Percentiles rank a stretch among this genome's conserved stretches.
phyloP scores from a whole-genome alignment of 208 protist species.

The Novymonas esmeraldas region DNA sequence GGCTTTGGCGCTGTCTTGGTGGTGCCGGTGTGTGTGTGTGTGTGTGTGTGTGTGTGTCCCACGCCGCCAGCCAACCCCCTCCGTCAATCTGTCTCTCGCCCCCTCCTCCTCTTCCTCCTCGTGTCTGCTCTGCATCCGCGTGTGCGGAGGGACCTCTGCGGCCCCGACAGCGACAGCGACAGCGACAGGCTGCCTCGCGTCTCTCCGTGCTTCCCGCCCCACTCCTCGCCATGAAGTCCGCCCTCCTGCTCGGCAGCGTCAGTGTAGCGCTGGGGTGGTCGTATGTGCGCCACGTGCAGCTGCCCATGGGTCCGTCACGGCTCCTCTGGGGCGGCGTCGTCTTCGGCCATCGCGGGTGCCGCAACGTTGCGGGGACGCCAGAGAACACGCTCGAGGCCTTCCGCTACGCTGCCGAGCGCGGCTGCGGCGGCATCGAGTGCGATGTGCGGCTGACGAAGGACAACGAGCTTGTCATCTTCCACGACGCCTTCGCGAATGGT shows the following conservation, averaged over 20 bases:
- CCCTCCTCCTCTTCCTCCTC: too few relatives aligned
- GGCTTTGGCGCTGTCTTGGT: too few relatives aligned
- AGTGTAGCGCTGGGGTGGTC: slow-evolving; percentile 66
- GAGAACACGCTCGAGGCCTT: slow-evolving; percentile 92
- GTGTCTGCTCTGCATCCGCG: too few relatives aligned
- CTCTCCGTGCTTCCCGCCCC: slow-evolving; percentile 15
- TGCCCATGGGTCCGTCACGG: slow-evolving; percentile 74
- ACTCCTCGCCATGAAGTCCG: slow-evolving; percentile 21
- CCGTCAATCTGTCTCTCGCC: too few relatives aligned
- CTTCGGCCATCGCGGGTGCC: slow-evolving; percentile 91
- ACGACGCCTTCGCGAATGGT: slow-evolving; percentile 63
- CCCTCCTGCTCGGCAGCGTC: slow-evolving; percentile 24
- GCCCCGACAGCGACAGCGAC: too few relatives aligned
- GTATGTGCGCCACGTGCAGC: slow-evolving; percentile 68
- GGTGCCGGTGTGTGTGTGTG: too few relatives aligned
- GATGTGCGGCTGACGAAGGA: slow-evolving; percentile 90
- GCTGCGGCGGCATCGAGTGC: slow-evolving; percentile 76
- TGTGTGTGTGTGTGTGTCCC: too few relatives aligned
- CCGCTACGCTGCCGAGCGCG: slow-evolving; percentile 76
- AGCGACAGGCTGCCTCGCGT: too few relatives aligned
- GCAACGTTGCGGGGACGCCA: slow-evolving; percentile 62
- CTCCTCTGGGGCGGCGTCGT: slow-evolving; percentile 77
- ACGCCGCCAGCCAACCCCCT: too few relatives aligned
- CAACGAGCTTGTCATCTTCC: slow-evolving; percentile 83
- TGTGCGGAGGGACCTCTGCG: too few relatives aligned